These are phyloP conservation scores for Rubia occidens DNA, from an alignment of 305 asterid species.

Conservation along the genomic window DNA sequence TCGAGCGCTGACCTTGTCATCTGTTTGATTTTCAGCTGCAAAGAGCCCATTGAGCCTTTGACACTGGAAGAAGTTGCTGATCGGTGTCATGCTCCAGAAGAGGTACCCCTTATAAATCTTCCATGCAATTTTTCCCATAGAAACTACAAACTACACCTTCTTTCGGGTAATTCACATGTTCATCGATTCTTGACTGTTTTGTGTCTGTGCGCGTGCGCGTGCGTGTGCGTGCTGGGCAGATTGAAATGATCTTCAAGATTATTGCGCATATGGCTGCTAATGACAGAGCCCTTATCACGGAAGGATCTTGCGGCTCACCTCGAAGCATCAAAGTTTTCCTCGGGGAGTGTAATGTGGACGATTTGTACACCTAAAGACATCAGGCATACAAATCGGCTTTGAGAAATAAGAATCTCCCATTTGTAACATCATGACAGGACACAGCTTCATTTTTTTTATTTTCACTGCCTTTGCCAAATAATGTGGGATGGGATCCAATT, in stretches of 20 bases:
- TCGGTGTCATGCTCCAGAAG: conserved; percentile 70
- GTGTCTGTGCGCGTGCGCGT: too few species aligned
- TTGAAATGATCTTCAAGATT: conserved; percentile 96
- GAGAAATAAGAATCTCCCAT: conserved; percentile 14
- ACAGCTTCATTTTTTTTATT: not conserved
- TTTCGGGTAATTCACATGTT: not conserved
- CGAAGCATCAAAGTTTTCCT: conserved; percentile 80
- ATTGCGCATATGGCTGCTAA: conserved; percentile 94
- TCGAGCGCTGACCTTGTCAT: conserved; percentile 7
- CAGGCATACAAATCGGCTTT: not conserved
- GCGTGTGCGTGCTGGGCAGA: conserved; percentile 35
- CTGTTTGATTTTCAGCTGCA: conserved; percentile 47
- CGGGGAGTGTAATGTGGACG: conserved; percentile 92
- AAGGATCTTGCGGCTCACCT: conserved; percentile 96
- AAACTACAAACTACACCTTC: not conserved
- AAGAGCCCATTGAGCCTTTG: conserved; percentile 86
- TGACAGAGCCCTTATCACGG: conserved; percentile 93
- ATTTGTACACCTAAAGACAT: conserved; percentile 38
- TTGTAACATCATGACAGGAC: not conserved
- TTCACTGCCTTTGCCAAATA: not conserved
- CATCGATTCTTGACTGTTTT: not conserved
- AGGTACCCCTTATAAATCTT: conserved; percentile 33
- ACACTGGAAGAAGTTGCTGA: conserved; percentile 81
- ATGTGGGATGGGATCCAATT: not conserved
- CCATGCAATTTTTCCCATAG: not conserved